A percentile compares a stretch with the other conserved stretches of the same genome.
These are phyloP conservation scores for Cercospora canescens DNA, from an alignment of 2,329 filamentous ascomycete genomes.

Conservation along the genomic window DNA sequence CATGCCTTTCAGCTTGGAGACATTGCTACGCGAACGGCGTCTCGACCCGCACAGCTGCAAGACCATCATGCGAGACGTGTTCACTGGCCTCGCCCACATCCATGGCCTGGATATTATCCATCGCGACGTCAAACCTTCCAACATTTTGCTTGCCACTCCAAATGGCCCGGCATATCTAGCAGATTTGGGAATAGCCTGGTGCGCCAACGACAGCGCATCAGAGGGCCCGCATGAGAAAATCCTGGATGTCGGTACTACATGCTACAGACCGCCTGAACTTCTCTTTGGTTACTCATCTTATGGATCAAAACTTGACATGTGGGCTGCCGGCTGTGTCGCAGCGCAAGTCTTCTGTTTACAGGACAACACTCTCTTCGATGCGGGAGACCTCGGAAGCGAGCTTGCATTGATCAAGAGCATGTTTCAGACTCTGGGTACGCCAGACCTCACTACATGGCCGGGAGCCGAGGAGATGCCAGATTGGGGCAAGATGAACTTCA, in stretches of 20 bases:
- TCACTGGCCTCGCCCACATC: slow-evolving; percentile 69
- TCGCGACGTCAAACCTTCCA: slow-evolving; percentile 90
- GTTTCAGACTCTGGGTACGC: slow-evolving; percentile 88
- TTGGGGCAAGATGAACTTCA: slow-evolving; percentile 84
- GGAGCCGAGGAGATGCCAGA: slow-evolving; percentile 72
- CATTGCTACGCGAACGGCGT: slow-evolving; percentile 55
- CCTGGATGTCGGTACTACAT: slow-evolving; percentile 88
- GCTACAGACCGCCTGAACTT: slow-evolving; percentile 86
- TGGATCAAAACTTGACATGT: slow-evolving; percentile 74
- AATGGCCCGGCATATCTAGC: slow-evolving; percentile 75
- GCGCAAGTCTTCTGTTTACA: slow-evolving; percentile 67
- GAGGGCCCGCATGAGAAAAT: slow-evolving; percentile 73
- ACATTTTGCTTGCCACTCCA: slow-evolving; percentile 53
- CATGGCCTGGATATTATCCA: slow-evolving; percentile 81
- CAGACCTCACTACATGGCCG: slow-evolving; percentile 78
- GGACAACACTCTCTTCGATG: slow-evolving; percentile 72
- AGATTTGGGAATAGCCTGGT: slow-evolving; percentile 93
- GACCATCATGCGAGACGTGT: slow-evolving; percentile 64
- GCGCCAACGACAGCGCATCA: slow-evolving; percentile 55
- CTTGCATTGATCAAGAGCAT: slow-evolving; percentile 88
- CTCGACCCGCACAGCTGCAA: slow-evolving; percentile 38
- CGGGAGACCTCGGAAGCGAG: slow-evolving; percentile 88
- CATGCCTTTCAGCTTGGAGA: slow-evolving; percentile 69
- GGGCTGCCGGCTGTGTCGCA: slow-evolving; percentile 82
- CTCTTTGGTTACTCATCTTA: slow-evolving; percentile 83